Evolutionary conservation across 2,329 filamentous ascomycete species (phyloP), one percentile per base, ranked within the genome.

Genomic region (Beauveria rudraprayagi): DNA sequence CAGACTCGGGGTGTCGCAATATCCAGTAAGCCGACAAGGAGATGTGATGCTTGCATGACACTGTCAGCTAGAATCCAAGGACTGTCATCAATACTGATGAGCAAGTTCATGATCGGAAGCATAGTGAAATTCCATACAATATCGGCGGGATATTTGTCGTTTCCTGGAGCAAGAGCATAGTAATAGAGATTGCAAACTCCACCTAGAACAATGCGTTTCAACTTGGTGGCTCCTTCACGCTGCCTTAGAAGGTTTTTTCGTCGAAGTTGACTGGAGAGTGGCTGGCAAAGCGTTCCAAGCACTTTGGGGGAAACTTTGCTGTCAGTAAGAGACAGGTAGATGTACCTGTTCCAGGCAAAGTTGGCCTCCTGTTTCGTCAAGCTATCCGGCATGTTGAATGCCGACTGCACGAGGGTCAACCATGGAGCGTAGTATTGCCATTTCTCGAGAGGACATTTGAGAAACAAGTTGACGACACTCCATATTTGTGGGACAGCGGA

Each of bases 101-200:
- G 77, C 53, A 80, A 80, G 9, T 77, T 74, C 26, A 93, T 80
- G 1, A 94, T 76, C 3, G 82, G 81, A 22, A 79, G 78, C 9
- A 97, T 83, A 64, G 88, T 89, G 37, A 84, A 77, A 64, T 91
- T 86, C 94, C 94, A 99, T 56, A 88, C 87, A 1, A 80, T 75
- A 66, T 95, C 90, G 3, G 91, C 78, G 61, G 91, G 83, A n/a
- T 80, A 76, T 44, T 80, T 75, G 10, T 84, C 81, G 16, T 85
- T 82, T 14, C 82, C 83, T 1, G 93, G 92, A 60, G 86, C 87
- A 68, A 96, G 86, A 3, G 86, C 79, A 70, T 95, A 96, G 72
- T 96, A 96, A 11, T 91, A 82, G 1, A 97, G 79, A 60, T 88
- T 91, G 72, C 89, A 89, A 61, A 95, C 86, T 59, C 88, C 89